Conservation (phyloP, 73 alveolate species). For the Paramecium sonneborni region DNA sequence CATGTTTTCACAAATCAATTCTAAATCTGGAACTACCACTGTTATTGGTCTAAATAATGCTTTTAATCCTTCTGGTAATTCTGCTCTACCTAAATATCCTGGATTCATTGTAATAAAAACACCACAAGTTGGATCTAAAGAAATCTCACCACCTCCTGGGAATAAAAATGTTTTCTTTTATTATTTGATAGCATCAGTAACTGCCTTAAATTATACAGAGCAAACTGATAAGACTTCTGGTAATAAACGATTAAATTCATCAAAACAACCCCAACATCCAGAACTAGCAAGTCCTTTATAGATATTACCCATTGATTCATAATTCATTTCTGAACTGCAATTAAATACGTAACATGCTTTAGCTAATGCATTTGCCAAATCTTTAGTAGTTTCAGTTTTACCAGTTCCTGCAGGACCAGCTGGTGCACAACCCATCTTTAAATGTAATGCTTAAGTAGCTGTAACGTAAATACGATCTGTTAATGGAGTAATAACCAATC, state of each 20-base stretch:
- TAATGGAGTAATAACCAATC: conserved; percentile 99
- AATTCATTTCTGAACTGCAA: conserved; percentile 99
- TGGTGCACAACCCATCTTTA: conserved; percentile 99
- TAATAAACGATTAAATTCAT: conserved; percentile 99
- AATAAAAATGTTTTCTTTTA: conserved; percentile 85
- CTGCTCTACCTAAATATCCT: conserved; percentile 99
- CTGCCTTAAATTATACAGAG: conserved; percentile 99
- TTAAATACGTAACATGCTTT: conserved; percentile 99
- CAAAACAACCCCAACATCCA: conserved; percentile 99
- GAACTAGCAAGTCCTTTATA: conserved; percentile 99
- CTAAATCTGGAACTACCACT: conserved; percentile 99
- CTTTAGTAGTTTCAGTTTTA: conserved; percentile 99
- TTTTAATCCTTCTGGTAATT: conserved; percentile 99
- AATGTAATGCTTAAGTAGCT: conserved; percentile 99
- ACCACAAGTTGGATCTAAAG: conserved; percentile 99
- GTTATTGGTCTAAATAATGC: conserved; percentile 99
- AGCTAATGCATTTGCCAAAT: conserved; percentile 97
- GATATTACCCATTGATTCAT: conserved; percentile 99
- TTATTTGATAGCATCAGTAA: conserved; percentile 97
- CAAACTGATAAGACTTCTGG: conserved; percentile 99
- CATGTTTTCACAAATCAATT: conserved; percentile 99
- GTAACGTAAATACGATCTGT: conserved; percentile 99
- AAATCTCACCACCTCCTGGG: conserved; percentile 99
- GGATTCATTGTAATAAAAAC: conserved; percentile 99
- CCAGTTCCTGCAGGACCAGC: conserved; percentile 99